Conservation (phyloP, 2,329 filamentous ascomycete species). For the Penicillium psychrosexuale region DNA sequence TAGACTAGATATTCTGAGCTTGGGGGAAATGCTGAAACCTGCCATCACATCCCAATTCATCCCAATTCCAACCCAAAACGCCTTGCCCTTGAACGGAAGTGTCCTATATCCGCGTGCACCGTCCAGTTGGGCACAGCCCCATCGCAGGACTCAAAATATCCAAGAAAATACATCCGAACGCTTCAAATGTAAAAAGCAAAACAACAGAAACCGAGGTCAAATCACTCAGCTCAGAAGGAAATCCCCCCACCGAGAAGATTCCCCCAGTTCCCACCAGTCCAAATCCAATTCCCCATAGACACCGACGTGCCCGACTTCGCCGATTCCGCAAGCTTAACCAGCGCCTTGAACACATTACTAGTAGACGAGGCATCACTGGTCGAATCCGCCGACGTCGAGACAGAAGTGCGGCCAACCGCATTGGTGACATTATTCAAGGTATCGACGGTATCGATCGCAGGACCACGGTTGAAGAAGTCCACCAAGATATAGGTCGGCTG, state of each 20-base stretch:
- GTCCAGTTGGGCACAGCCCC: background rate
- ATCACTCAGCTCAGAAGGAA: slow-evolving; percentile 23
- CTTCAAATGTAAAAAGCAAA: background rate
- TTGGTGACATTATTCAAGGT: slow-evolving; percentile 58
- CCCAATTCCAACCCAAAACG: background rate
- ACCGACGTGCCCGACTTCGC: slow-evolving; percentile 39
- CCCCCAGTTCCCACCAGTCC: slow-evolving; percentile 44
- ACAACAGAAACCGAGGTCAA: background rate
- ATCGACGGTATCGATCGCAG: slow-evolving; percentile 68
- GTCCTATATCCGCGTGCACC: background rate
- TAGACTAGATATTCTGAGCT: background rate
- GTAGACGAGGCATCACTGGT: slow-evolving; percentile 29
- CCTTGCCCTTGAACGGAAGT: background rate
- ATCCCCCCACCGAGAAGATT: slow-evolving; percentile 41
- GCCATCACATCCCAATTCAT: background rate
- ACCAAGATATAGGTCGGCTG: slow-evolving; percentile 72
- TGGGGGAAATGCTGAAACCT: background rate
- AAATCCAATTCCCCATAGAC: slow-evolving; percentile 44
- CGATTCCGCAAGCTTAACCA: slow-evolving; percentile 37
- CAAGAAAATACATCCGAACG: background rate
- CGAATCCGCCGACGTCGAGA: slow-evolving; percentile 28
- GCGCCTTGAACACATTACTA: slow-evolving; percentile 38
- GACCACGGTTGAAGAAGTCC: slow-evolving; percentile 74
- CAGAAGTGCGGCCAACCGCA: slow-evolving; percentile 43
- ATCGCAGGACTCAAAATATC: background rate